Evolutionary conservation across 345 rosid genomes (phyloP).

Genomic region (Eucalyptus tenuipes): DNA sequence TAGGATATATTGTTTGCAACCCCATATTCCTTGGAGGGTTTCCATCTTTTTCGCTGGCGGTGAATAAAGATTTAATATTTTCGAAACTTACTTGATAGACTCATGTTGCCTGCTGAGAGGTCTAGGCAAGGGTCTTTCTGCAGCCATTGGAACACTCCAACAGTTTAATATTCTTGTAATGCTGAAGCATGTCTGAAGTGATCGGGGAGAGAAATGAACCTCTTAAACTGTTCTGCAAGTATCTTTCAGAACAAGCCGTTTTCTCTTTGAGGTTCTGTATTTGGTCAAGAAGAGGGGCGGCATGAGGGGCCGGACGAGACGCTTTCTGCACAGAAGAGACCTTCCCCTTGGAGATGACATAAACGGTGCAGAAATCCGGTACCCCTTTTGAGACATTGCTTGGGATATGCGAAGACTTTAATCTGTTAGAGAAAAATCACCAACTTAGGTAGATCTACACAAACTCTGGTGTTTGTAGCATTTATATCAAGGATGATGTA

Average conservation of each 20-base stretch:
- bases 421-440: constrained; percentile 17
- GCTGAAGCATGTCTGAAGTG: neutral
- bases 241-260: constrained; percentile 2
- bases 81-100: constrained; percentile 30
- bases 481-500: neutral
- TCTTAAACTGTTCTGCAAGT: constrained; percentile 20
- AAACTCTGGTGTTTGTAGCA: neutral
- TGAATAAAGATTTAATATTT: neutral
- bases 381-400: constrained; percentile 45
- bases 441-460: neutral
- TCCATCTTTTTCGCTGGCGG: neutral
- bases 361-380: constrained; percentile 84
- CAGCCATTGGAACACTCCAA: neutral
- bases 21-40: neutral
- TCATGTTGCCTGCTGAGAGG: constrained; percentile 26
- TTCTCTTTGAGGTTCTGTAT: constrained; percentile 19
- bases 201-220: constrained; percentile 15
- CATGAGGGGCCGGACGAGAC: constrained; percentile 41
- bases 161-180: neutral
- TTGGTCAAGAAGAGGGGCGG: constrained; percentile 51
- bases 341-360: constrained; percentile 70
- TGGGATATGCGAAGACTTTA: constrained; percentile 51
- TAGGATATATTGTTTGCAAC: neutral
- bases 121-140: constrained; percentile 33
- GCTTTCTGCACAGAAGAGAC: constrained; percentile 46